Evolutionary conservation across 2,329 filamentous ascomycete genomes (phyloP), one percentile per base, ranked within the genome.

Genomic region (Erysiphe pulchra): DNA sequence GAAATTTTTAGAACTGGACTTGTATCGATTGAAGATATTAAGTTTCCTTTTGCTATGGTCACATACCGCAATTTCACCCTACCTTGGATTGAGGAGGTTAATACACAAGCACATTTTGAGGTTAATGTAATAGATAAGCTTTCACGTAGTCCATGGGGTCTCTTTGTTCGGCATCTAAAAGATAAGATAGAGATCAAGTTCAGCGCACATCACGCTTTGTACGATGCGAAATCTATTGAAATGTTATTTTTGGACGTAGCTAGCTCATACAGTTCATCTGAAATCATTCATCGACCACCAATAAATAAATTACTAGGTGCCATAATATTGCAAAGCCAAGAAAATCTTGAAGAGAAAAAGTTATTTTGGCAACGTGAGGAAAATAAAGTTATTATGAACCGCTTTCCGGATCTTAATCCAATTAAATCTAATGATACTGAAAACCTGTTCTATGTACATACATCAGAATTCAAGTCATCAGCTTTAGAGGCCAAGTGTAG

Each of bases 1-100:
- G 69, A 75, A 3, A 85, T 93, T 58, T 65, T 95, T 6, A 72
- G 84, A 18, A 80, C 77, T 7, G 80, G 80, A 0, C 87, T 93
- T 53, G 57, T 70, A 2, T 62, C 75, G 1, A 62, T 80, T 3
- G 69, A 77, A 20, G 69, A 80, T 51, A 52, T 63, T 0, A 63
- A 71, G 5, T 61, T 65, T 48, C 68, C 80, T 0, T 92, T 84
- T 56, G 76, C 73, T 1, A 92, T 92, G 81, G 55, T 90, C 1
- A 72, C 77, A 12, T 75, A 78, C 53, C 52, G 54, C 0, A 50
- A 54, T 1, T 50, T 57, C 8, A 40, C 51, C 0, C 40, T 69
- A 2, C 66, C 66, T 10, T 67, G 63, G 64, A 34, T 34, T 7
- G 50, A 54, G 18, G 51, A 55, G n/a, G 54, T 54, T 34, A 16